These are phyloP conservation scores for Naganishia albida DNA, from an alignment of 1,284 basidiomycete species.

Conservation along the genomic window DNA sequence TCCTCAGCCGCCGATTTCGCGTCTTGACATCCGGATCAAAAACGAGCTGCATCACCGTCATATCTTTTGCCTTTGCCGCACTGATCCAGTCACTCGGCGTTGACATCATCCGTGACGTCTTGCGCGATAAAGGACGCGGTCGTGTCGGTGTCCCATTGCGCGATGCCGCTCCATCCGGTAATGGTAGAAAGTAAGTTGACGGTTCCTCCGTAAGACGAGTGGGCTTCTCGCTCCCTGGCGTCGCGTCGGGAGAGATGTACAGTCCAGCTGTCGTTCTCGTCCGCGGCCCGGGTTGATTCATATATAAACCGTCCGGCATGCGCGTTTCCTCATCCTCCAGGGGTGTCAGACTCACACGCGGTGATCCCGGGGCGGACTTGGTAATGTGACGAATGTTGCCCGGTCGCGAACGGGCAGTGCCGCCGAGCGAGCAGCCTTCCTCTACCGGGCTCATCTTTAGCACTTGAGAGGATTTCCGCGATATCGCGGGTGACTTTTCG, in stretches of 20 bases:
- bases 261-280: conserved; percentile 15
- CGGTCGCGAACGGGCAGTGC: conserved; percentile 18
- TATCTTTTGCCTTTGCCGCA: conserved; percentile 48
- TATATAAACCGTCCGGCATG: conserved; percentile 18
- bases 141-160: not conserved
- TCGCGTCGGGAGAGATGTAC: conserved; percentile 6
- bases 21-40: conserved; percentile 33
- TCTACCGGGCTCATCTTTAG: conserved; percentile 34
- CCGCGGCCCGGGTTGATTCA: conserved; percentile 24
- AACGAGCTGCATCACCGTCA: conserved; percentile 42
- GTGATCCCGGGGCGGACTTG: conserved; percentile 33
- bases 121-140: conserved; percentile 25
- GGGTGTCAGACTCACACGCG: conserved; percentile 35
- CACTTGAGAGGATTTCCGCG: conserved; percentile 44
- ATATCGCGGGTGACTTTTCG: conserved; percentile 19
- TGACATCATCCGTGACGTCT: conserved; percentile 20
- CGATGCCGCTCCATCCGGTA: conserved; percentile 31
- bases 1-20: conserved; percentile 56
- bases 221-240: conserved; percentile 16
- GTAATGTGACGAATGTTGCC: conserved; percentile 23
- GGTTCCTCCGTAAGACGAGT: conserved; percentile 30
- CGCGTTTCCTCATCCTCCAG: not conserved
- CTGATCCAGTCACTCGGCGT: conserved; percentile 45
- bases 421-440: conserved; percentile 5
- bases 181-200: conserved; percentile 39